phyloP scores from a whole-genome alignment of 2,329 filamentous ascomycete species.

The Alternaria infectoria region DNA sequence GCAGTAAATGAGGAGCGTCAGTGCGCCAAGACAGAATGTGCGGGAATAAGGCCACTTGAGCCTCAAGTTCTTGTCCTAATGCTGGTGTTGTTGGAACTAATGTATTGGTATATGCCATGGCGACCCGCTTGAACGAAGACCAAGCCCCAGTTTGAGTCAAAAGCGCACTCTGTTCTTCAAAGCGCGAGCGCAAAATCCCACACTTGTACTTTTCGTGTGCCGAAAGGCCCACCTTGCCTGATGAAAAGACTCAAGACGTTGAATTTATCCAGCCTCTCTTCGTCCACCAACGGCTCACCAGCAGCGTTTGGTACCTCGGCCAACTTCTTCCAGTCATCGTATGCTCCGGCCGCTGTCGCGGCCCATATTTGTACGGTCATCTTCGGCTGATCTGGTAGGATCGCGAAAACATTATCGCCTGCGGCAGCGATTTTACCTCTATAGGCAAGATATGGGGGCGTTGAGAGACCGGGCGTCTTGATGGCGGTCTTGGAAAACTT shows the following conservation, averaged over 20 bases:
- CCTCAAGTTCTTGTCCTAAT: neutral
- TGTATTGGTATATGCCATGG: neutral
- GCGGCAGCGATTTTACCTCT: conserved; percentile 39
- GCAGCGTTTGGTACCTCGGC: conserved; percentile 39
- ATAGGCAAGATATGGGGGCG: conserved; percentile 41
- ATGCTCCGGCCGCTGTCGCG: conserved; percentile 35
- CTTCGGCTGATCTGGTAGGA: conserved; percentile 41
- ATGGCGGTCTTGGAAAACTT: conserved; percentile 42
- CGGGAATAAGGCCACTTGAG: neutral
- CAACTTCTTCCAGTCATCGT: conserved; percentile 40
- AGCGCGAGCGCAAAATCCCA: conserved; percentile 38
- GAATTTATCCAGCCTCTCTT: conserved; percentile 33
- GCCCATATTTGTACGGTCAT: conserved; percentile 36
- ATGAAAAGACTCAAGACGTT: conserved; percentile 43
- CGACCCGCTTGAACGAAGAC: neutral
- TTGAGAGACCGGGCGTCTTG: conserved; percentile 35
- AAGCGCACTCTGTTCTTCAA: neutral
- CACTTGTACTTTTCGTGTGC: conserved; percentile 41
- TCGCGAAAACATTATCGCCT: conserved; percentile 37
- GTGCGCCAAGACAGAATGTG: neutral
- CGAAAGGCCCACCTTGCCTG: conserved; percentile 43
- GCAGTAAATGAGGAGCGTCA: neutral
- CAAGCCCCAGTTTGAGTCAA: neutral
- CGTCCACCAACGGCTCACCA: conserved; percentile 41
- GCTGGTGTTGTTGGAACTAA: neutral